Evolutionary conservation across 805 yeast species (phyloP), one percentile per base, ranked within the genome.

Genomic region (Candida nemodendra): DNA sequence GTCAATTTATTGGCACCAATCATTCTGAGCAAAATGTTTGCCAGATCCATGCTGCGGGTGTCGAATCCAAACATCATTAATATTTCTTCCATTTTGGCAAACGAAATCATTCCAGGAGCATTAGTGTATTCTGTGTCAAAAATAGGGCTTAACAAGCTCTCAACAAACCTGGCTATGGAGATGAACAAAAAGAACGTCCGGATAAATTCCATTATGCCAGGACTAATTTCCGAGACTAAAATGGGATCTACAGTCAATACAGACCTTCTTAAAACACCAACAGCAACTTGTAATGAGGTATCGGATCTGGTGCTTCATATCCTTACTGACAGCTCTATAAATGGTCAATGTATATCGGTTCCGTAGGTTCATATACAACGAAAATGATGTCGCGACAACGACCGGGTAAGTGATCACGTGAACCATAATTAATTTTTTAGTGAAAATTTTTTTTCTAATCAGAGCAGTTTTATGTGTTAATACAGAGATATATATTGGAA

Each of bases 171-270:
- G 23, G 83, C 90, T 0, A 48, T 57, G 1, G 96, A 87, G 47
- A 53, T 83, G 42, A 71, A 70, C 11, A 59, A 76, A 0, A 57
- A 62, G 24, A 66, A 67, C 8, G 69, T 87, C 2, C 59, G 86
- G 26, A 81, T 81, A 29, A 84, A 84, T 56, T 66, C 82, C 1
- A 57, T 88, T 1, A 57, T 79, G 14, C 93, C 95, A 0, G 91
- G 91, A 0, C 61, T 84, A 21, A 68, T 81, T 1, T 62, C 61
- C 5, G 83, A 75, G 18, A 86, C 95, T 0, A 84, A 74, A 4
- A 85, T 87, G 79, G 81, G 81, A 0, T 39, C 57, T 7, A 41
- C 47, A 1, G 72, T 58, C 8, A 53, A 51, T 16, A 44, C 43
- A 7, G 47, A 43, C 7, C 15, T 39, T 34, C 34, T 47, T 13